Evolutionary conservation across 805 yeast genomes (phyloP).

Genomic region (Naumovozyma baii): DNA sequence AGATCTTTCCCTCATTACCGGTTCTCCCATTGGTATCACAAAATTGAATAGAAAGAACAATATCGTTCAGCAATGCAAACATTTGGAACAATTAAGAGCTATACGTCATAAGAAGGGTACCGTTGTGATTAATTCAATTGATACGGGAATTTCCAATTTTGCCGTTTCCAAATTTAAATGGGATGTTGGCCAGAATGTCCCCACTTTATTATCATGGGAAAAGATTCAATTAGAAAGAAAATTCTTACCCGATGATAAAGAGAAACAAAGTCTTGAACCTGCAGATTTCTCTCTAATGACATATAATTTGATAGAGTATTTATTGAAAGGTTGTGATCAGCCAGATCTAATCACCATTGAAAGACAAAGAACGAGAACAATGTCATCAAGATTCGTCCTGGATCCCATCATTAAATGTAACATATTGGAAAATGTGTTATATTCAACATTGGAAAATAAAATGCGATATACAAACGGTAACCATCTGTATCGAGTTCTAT

Average conservation of each 20-base stretch:
- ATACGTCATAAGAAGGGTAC: slow-evolving; percentile 6
- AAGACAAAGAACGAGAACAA: slow-evolving; percentile 45
- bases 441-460: slow-evolving; percentile 9
- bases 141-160: slow-evolving; percentile 33
- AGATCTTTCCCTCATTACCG: slow-evolving; percentile 14
- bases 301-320: slow-evolving; percentile 19
- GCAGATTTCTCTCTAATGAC: slow-evolving; percentile 17
- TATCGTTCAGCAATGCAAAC: slow-evolving; percentile 9
- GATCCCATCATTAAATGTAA: slow-evolving; percentile 46
- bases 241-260: slow-evolving; percentile 7
- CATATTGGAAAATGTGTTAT: slow-evolving; percentile 37
- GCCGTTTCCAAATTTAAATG: slow-evolving; percentile 24
- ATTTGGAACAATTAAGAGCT: slow-evolving; percentile 8
- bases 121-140: slow-evolving; percentile 28
- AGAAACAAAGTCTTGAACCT: slow-evolving; percentile 18
- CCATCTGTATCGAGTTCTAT: slow-evolving; percentile 6
- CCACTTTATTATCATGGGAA: slow-evolving; percentile 28
- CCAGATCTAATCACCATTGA: slow-evolving; percentile 44
- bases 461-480: neutral
- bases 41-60: slow-evolving; percentile 10
- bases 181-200: slow-evolving; percentile 22
- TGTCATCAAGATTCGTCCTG: slow-evolving; percentile 37
- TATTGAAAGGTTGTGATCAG: slow-evolving; percentile 6
- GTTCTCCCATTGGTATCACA: slow-evolving; percentile 16
- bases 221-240: slow-evolving; percentile 25